Percentiles rank a stretch among this genome's conserved stretches.
These are phyloP conservation scores for Gautieria morchelliformis DNA, from an alignment of 768 basidiomycete species.

Conservation along the genomic window DNA sequence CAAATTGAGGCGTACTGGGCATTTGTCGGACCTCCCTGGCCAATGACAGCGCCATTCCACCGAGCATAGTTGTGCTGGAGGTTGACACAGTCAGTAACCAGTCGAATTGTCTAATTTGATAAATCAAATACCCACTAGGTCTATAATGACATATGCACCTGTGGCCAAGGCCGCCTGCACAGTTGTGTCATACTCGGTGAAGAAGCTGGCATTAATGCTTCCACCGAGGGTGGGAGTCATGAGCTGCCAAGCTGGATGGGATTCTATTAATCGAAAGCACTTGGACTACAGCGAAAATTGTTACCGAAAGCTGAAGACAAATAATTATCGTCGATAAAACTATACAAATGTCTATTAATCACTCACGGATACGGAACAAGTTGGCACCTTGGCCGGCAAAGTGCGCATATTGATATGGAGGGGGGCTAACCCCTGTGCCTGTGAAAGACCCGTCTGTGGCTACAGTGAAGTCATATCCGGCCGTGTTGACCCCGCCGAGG, in stretches of 20 bases:
- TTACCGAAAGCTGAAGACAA: conserved; percentile 21
- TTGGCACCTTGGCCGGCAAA: conserved; percentile 40
- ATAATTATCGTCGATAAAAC: not conserved
- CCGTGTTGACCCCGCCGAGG: conserved; percentile 40
- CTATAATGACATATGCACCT: conserved; percentile 39
- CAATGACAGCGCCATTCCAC: conserved; percentile 40
- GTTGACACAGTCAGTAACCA: not conserved
- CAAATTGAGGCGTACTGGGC: conserved; percentile 32
- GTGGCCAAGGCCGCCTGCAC: conserved; percentile 39
- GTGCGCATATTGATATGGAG: conserved; percentile 35
- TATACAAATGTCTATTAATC: not conserved
- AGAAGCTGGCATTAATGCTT: conserved; percentile 34
- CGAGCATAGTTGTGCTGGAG: conserved; percentile 48
- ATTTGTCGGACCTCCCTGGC: conserved; percentile 33
- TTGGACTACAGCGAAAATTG: conserved; percentile 5
- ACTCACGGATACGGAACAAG: conserved; percentile 35
- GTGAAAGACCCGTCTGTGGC: conserved; percentile 37
- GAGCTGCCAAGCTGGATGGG: conserved; percentile 38
- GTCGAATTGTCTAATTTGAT: not conserved
- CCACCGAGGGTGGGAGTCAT: conserved; percentile 43
- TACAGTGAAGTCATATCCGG: conserved; percentile 16
- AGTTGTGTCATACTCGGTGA: conserved; percentile 36
- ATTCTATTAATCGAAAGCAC: conserved; percentile 10
- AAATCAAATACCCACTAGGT: conserved; percentile 30
- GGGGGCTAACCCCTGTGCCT: conserved; percentile 28